Evolutionary conservation across 192 early-diverging fungal species (phyloP).

Genomic region (Gaertneriomyces semiglobifer): DNA sequence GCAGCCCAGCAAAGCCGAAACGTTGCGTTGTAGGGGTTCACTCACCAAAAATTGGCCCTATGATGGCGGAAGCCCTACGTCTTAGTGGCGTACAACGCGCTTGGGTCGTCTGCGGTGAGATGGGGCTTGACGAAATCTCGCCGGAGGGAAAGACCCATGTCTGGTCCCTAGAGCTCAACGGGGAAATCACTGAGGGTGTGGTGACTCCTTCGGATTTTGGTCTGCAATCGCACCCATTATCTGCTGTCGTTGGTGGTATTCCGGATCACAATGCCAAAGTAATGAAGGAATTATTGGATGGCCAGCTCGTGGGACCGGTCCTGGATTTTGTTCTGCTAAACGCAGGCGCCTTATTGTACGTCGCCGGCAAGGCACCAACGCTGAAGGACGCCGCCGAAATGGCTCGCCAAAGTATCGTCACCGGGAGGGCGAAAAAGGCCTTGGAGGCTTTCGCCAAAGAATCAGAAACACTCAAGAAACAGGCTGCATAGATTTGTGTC

Average conservation of each 20-base stretch:
- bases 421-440: conserved; percentile 62
- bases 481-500: background rate
- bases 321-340: conserved; percentile 93
- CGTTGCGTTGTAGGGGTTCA: conserved; percentile 89
- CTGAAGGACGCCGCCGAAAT: conserved; percentile 74
- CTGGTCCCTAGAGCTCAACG: conserved; percentile 71
- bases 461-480: conserved; percentile 15
- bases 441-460: conserved; percentile 60
- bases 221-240: conserved; percentile 69
- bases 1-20: conserved; percentile 80
- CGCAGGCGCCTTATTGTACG: conserved; percentile 77
- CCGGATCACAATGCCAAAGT: conserved; percentile 70
- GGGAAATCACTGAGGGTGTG: conserved; percentile 58
- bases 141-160: conserved; percentile 84
- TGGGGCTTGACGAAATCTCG: conserved; percentile 90
- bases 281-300: conserved; percentile 66
- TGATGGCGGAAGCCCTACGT: conserved; percentile 80
- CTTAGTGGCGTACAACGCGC: conserved; percentile 75
- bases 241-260: conserved; percentile 66
- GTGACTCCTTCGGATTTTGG: conserved; percentile 87
- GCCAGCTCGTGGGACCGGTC: conserved; percentile 62
- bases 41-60: conserved; percentile 66
- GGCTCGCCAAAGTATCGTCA: conserved; percentile 68
- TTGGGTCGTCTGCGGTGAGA: conserved; percentile 87
- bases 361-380: conserved; percentile 68